Conservation (phyloP, 108 stramenopile species). For the Mediolabrus comicus region DNA sequence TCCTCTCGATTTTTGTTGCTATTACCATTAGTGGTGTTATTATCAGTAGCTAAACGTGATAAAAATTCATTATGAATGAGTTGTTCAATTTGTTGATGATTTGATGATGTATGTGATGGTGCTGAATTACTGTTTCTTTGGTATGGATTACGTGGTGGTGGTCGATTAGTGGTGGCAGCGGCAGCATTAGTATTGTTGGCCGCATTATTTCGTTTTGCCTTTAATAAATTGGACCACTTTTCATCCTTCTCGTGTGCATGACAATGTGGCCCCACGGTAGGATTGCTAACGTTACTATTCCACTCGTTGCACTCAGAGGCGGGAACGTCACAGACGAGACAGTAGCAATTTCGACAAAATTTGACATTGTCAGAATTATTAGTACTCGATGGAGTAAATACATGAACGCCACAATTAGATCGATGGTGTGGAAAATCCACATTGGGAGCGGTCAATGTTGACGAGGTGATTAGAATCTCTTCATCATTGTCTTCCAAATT, state of each 20-base stretch:
- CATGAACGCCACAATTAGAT: conserved; percentile 44
- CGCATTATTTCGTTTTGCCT: not conserved
- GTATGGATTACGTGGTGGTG: conserved; percentile 2
- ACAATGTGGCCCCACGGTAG: conserved; percentile 17
- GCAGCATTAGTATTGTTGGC: not conserved
- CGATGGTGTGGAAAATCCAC: conserved; percentile 62
- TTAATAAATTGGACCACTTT: not conserved
- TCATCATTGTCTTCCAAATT: conserved; percentile 5
- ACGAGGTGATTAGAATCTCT: conserved; percentile 44
- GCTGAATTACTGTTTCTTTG: not conserved
- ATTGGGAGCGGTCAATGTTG: conserved; percentile 56
- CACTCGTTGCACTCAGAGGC: conserved; percentile 50
- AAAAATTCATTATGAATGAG: conserved; percentile 5
- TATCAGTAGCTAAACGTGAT: not conserved
- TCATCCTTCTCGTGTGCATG: conserved; percentile 17
- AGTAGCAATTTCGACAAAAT: conserved; percentile 71
- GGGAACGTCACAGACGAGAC: conserved; percentile 57
- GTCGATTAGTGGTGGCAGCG: not conserved
- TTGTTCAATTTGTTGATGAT: not conserved
- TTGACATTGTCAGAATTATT: conserved; percentile 10
- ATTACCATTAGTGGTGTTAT: not conserved
- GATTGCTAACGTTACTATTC: conserved; percentile 19
- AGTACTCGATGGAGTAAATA: conserved; percentile 8
- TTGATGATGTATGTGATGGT: not conserved
- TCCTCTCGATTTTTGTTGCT: conserved; percentile 1